Conservation (phyloP, 75 land plant genomes). For the Azolla pinnata region DNA sequence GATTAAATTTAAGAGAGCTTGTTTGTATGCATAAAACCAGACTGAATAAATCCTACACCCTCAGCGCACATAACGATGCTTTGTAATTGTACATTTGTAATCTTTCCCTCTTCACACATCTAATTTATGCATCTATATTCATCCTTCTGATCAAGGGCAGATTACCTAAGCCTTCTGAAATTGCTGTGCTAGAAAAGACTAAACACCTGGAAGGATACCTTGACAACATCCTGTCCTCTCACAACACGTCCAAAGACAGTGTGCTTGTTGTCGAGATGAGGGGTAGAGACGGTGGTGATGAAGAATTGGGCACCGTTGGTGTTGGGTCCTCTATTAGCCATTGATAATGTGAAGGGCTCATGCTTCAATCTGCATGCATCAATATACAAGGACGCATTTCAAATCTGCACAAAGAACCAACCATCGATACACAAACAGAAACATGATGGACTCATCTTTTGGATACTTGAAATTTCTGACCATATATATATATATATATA, state of each 20-base stretch:
- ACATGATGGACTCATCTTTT: neutral
- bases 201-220: conserved; percentile 11
- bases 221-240: conserved; percentile 25
- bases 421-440: neutral
- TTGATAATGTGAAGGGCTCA: conserved; percentile 32
- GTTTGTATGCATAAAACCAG: neutral
- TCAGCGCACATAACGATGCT: conserved; percentile 1
- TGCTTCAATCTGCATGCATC: conserved; percentile 31
- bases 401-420: too few relatives aligned
- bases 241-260: conserved; percentile 37
- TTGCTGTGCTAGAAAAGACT: neutral
- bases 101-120: too few relatives aligned
- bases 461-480: neutral
- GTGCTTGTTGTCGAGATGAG: conserved; percentile 31
- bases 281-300: conserved; percentile 27
- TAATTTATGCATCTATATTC: too few relatives aligned
- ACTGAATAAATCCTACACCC: too few relatives aligned
- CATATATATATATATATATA: conserved; percentile 1
- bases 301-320: conserved; percentile 34
- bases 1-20: neutral
- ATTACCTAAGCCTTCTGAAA: too few relatives aligned
- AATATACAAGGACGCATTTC: too few relatives aligned
- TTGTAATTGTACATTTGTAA: neutral
- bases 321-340: conserved; percentile 31
- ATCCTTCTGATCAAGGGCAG: too few relatives aligned